Percentiles rank a stretch among this genome's conserved stretches.
Evolutionary conservation across 1,139 yeast species (phyloP).

Genomic region (Pichia sp.): DNA sequence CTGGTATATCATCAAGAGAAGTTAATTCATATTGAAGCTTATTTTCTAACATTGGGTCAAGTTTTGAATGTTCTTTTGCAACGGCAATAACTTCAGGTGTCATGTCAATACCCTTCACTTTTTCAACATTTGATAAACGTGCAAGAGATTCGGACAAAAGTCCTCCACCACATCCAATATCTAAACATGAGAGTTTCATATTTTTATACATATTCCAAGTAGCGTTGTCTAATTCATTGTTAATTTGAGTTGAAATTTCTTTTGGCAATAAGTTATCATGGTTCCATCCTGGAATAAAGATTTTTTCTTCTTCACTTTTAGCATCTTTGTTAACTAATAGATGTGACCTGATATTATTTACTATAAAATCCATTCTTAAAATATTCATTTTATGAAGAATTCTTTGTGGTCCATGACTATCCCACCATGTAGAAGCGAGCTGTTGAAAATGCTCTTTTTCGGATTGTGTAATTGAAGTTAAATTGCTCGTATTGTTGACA

Average conservation of each 20-base stretch:
- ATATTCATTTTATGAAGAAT: slow-evolving; percentile 92
- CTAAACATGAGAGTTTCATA: slow-evolving; percentile 52
- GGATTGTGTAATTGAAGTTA: slow-evolving; percentile 32
- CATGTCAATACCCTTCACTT: slow-evolving; percentile 79
- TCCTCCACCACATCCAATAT: slow-evolving; percentile 98
- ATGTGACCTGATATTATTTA: slow-evolving; percentile 47
- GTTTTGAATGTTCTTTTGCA: slow-evolving; percentile 59
- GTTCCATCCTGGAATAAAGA: slow-evolving; percentile 76
- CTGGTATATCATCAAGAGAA: slow-evolving; percentile 54
- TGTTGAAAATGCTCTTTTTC: slow-evolving; percentile 80
- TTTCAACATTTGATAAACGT: slow-evolving; percentile 54
- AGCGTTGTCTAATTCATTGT: slow-evolving; percentile 42
- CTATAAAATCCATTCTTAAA: slow-evolving; percentile 80
- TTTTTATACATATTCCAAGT: slow-evolving; percentile 36
- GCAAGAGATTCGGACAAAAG: slow-evolving; percentile 83
- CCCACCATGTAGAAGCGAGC: slow-evolving; percentile 95
- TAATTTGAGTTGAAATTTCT: slow-evolving; percentile 42
- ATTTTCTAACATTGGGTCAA: slow-evolving; percentile 55
- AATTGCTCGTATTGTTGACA: too few species aligned
- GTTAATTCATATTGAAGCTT: slow-evolving; percentile 49
- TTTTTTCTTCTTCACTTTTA: slow-evolving; percentile 41
- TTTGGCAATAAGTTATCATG: slow-evolving; percentile 54
- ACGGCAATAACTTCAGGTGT: slow-evolving; percentile 77
- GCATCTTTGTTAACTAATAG: slow-evolving; percentile 40
- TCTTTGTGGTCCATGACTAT: slow-evolving; percentile 85